phyloP scores from a whole-genome alignment of 345 rosid species.

The Salix caprea region DNA sequence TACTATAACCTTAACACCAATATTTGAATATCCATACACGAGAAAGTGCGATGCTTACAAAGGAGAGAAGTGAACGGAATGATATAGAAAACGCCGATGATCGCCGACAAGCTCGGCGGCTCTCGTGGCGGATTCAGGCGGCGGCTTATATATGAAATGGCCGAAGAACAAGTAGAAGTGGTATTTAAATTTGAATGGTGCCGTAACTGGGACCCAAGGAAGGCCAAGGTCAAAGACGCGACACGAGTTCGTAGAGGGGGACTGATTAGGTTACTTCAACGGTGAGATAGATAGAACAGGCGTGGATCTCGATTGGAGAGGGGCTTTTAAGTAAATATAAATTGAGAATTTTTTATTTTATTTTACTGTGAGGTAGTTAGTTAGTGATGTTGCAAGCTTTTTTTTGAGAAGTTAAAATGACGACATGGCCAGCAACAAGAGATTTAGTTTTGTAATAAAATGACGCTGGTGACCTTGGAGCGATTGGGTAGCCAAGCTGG shows the following conservation, averaged over 20 bases:
- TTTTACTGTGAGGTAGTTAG: not conserved
- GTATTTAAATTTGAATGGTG: not conserved
- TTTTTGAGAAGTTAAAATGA: too few relatives aligned
- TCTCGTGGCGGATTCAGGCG: not conserved
- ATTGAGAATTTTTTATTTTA: not conserved
- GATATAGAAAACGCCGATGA: not conserved
- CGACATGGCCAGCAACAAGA: not conserved
- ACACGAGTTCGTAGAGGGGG: not conserved
- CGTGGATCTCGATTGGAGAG: not conserved
- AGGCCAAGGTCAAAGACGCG: not conserved
- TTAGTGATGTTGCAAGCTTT: too few relatives aligned
- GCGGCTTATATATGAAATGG: not conserved
- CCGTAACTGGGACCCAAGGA: not conserved
- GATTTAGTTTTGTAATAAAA: not conserved
- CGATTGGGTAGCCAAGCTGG: too few relatives aligned
- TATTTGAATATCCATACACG: not conserved
- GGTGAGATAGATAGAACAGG: not conserved
- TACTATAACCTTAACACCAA: not conserved
- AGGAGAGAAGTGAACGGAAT: not conserved
- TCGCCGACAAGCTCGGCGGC: conserved; percentile 5
- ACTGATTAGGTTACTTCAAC: not conserved
- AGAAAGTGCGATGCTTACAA: not conserved
- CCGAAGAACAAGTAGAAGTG: not conserved
- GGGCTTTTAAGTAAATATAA: not conserved
- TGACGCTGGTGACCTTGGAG: not conserved